Conservation (phyloP, 169 alveolate species). For the Eimeria nieschulzi region DNA sequence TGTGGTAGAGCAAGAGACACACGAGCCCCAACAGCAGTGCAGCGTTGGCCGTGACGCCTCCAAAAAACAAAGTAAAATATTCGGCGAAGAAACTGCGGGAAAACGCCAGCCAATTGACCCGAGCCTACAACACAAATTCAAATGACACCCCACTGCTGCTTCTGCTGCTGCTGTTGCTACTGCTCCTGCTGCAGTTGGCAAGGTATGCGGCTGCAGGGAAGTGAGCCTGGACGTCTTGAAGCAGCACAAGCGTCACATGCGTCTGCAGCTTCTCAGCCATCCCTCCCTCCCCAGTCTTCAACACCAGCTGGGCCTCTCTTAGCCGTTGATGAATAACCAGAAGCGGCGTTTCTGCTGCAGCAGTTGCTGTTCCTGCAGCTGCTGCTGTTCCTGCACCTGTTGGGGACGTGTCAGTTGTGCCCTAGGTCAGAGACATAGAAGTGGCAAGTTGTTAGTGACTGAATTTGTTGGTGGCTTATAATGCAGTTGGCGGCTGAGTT, state of each 20-base stretch:
- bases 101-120: slow-evolving; percentile 26
- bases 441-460: too few species aligned
- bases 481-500: too few species aligned
- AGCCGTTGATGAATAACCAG: neutral
- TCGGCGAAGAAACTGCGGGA: neutral
- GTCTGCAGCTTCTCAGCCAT: too few species aligned
- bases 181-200: too few species aligned
- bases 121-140: slow-evolving; percentile 26
- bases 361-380: too few species aligned
- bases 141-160: neutral
- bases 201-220: neutral
- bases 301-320: slow-evolving; percentile 27
- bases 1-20: neutral
- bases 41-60: neutral
- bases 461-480: too few species aligned
- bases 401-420: too few species aligned
- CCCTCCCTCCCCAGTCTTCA: neutral
- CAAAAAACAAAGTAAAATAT: neutral
- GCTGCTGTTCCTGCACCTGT: too few species aligned
- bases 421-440: too few species aligned
- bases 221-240: slow-evolving; percentile 31
- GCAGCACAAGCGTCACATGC: slow-evolving; percentile 44
- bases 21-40: neutral
- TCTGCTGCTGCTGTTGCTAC: too few species aligned
- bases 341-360: too few species aligned